These are phyloP conservation scores for Capillidium heterosporum DNA, from an alignment of 371 early-diverging fungal genomes.

Conservation along the genomic window DNA sequence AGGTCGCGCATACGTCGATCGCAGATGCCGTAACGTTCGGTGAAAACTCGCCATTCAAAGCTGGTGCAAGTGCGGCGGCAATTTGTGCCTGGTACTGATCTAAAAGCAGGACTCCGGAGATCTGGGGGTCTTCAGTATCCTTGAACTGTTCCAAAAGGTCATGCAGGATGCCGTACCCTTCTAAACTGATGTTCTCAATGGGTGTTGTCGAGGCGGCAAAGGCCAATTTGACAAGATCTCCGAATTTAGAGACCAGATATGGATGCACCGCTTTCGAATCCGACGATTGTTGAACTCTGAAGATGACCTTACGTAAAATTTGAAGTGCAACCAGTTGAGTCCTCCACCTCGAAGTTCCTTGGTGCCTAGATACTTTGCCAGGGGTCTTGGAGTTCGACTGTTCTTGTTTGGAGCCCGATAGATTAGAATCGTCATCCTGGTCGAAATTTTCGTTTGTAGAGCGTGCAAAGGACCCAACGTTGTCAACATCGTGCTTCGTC, in stretches of 20 bases:
- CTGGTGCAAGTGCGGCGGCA: conserved; percentile 71
- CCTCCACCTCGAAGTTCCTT: conserved; percentile 61
- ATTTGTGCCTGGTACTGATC: conserved; percentile 85
- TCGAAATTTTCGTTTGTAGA: neutral
- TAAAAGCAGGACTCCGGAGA: conserved; percentile 52
- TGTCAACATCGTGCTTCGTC: conserved; percentile 15
- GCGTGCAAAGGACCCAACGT: conserved; percentile 7
- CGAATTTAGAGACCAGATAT: conserved; percentile 52
- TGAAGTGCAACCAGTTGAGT: conserved; percentile 69
- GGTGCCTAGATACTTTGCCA: neutral
- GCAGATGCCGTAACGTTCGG: conserved; percentile 63
- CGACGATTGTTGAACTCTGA: conserved; percentile 49
- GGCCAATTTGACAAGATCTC: conserved; percentile 67
- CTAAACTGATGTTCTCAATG: conserved; percentile 56
- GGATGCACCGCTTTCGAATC: conserved; percentile 33
- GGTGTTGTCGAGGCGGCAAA: conserved; percentile 73
- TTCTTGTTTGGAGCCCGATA: no score
- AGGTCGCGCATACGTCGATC: conserved; percentile 64
- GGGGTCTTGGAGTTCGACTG: conserved; percentile 10
- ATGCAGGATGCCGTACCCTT: conserved; percentile 50
- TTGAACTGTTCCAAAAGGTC: conserved; percentile 54
- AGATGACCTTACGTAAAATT: conserved; percentile 34
- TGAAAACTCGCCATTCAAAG: conserved; percentile 55
- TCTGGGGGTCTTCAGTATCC: conserved; percentile 52
- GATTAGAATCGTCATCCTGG: conserved; percentile 9